Conservation (phyloP, 345 rosid species). For the Eucalyptus tenuipes region DNA sequence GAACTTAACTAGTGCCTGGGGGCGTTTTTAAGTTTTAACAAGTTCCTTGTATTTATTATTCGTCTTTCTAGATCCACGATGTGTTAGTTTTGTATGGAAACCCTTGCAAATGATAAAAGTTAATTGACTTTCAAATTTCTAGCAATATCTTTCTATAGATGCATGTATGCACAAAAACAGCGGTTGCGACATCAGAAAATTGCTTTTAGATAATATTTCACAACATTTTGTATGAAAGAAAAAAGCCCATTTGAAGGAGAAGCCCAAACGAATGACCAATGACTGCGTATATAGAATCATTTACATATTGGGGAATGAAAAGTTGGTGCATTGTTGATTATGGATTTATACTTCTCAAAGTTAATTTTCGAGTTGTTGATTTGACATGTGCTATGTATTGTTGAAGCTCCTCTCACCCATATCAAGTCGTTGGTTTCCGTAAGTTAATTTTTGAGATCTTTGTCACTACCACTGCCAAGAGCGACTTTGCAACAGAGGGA, state of each 20-base stretch:
- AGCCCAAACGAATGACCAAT: not conserved
- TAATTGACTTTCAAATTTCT: not conserved
- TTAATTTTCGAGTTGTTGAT: not conserved
- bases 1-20: not conserved
- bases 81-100: not conserved
- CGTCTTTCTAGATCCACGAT: not conserved
- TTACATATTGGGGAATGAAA: not conserved
- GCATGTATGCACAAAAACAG: not conserved
- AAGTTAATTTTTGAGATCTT: not conserved
- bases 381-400: not conserved
- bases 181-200: rapidly evolving
- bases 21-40: not conserved
- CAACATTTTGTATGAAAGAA: not conserved
- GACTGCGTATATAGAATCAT: not conserved
- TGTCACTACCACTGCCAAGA: not conserved
- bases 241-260: not conserved
- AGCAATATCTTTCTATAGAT: not conserved
- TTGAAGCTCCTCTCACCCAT: not conserved
- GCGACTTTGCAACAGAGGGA: not conserved
- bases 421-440: not conserved
- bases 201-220: not conserved
- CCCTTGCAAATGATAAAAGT: not conserved
- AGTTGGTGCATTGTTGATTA: not conserved
- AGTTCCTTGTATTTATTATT: not conserved
- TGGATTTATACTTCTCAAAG: not conserved